phyloP scores from a whole-genome alignment of 352 stramenopile species.

The Globisporangium uncinulatum region DNA sequence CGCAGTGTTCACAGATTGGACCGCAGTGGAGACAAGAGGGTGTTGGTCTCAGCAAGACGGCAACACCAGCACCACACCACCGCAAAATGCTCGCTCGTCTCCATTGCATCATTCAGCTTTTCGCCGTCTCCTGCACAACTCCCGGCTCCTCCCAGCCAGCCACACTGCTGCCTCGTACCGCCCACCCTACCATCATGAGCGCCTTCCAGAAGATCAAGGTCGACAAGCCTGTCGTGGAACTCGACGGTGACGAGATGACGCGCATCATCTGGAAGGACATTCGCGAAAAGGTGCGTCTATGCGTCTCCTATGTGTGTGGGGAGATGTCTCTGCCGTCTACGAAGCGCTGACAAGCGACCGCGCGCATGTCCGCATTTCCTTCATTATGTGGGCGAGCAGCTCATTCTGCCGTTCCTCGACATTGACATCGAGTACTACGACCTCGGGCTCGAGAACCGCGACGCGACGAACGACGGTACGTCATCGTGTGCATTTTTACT shows the following conservation, averaged over 20 bases:
- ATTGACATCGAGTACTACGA: conserved; percentile 86
- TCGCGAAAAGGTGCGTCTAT: conserved; percentile 31
- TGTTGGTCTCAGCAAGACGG: too few species aligned
- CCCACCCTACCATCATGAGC: conserved; percentile 7
- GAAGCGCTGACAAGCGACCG: background rate
- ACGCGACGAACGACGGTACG: conserved; percentile 72
- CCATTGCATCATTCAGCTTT: background rate
- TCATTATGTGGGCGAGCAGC: conserved; percentile 18
- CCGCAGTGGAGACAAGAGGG: too few species aligned
- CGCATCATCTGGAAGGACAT: conserved; percentile 71
- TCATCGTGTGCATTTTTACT: background rate
- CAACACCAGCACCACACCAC: too few species aligned
- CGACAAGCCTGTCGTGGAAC: conserved; percentile 76
- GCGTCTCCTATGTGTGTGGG: background rate
- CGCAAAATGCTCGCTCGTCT: too few species aligned
- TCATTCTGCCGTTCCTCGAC: conserved; percentile 81
- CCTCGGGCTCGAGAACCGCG: conserved; percentile 66
- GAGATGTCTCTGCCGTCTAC: background rate
- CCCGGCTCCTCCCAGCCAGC: background rate
- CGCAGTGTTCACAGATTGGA: too few species aligned
- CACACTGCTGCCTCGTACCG: background rate
- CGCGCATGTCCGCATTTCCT: background rate
- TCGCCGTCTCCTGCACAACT: background rate
- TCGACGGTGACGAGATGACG: conserved; percentile 87
- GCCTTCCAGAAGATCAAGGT: conserved; percentile 67